These are phyloP conservation scores for Metschnikowia cerradonensis DNA, from an alignment of 805 yeast genomes.

Conservation along the genomic window DNA sequence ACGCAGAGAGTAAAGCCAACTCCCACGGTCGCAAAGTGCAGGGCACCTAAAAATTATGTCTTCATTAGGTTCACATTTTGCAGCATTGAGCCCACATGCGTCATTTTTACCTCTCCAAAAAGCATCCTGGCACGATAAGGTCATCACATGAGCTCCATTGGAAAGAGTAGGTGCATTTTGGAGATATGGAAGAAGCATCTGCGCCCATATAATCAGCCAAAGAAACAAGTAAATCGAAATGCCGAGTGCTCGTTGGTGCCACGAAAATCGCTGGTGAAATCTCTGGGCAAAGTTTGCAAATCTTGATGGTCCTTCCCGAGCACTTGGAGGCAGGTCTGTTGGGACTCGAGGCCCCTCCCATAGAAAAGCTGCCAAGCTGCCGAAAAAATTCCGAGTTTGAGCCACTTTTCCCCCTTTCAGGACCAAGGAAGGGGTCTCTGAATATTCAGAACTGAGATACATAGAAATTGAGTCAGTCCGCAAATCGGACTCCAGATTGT, in stretches of 20 bases:
- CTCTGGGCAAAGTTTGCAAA: slow-evolving; percentile 44
- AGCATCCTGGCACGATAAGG: slow-evolving; percentile 47
- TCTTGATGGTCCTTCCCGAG: slow-evolving; percentile 21
- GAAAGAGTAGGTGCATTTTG: slow-evolving; percentile 34
- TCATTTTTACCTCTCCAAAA: slow-evolving; percentile 77
- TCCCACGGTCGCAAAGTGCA: slow-evolving; percentile 76
- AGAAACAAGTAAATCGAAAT: slow-evolving; percentile 38
- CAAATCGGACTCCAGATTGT: neutral
- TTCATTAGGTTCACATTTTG: slow-evolving; percentile 45
- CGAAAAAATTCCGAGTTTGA: neutral
- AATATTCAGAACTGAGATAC: neutral
- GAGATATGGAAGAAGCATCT: slow-evolving; percentile 44
- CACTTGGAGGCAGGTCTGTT: slow-evolving; percentile 45
- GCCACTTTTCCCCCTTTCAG: neutral
- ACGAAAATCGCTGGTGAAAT: slow-evolving; percentile 27
- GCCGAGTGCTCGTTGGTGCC: slow-evolving; percentile 23
- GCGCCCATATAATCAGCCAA: slow-evolving; percentile 43
- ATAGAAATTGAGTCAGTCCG: slow-evolving; percentile 1
- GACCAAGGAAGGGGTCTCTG: neutral
- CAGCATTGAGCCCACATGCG: slow-evolving; percentile 70
- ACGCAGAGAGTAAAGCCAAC: slow-evolving; percentile 69
- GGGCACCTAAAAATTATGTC: slow-evolving; percentile 72
- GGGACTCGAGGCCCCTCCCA: slow-evolving; percentile 58
- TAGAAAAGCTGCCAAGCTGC: slow-evolving; percentile 25
- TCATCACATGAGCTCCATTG: slow-evolving; percentile 25